Evolutionary conservation across 805 yeast genomes (phyloP).

Genomic region (Pichia californica): DNA sequence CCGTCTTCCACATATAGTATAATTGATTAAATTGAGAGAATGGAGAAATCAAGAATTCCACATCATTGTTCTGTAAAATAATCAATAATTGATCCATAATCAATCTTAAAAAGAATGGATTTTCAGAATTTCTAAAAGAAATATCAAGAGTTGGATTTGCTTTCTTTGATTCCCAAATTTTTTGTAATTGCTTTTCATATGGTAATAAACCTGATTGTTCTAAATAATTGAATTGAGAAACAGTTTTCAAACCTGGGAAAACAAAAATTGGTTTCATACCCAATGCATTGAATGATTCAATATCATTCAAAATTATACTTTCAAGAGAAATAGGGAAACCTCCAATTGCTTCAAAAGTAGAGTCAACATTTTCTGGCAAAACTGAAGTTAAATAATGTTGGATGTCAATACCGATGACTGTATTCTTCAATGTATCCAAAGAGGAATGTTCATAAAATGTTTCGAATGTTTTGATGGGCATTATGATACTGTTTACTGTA

Average conservation of each 20-base stretch:
- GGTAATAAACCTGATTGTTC: conserved; percentile 25
- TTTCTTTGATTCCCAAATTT: conserved; percentile 39
- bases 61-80: conserved; percentile 45
- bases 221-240: conserved; percentile 24
- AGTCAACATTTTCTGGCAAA: conserved; percentile 58
- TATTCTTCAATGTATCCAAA: conserved; percentile 55
- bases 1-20: conserved; percentile 54
- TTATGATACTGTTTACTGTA: no score
- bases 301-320: conserved; percentile 52
- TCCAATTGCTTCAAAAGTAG: conserved; percentile 68
- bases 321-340: conserved; percentile 67
- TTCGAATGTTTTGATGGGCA: conserved; percentile 6
- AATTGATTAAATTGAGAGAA: conserved; percentile 76
- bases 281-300: conserved; percentile 50
- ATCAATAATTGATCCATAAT: conserved; percentile 50
- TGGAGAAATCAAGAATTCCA: conserved; percentile 76
- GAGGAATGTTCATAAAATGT: conserved; percentile 42
- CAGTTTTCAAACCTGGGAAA: conserved; percentile 58
- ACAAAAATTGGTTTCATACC: conserved; percentile 76
- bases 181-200: conserved; percentile 37
- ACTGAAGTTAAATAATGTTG: conserved; percentile 67
- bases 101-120: conserved; percentile 44
- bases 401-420: conserved; percentile 78
- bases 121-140: conserved; percentile 46
- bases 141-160: conserved; percentile 31